Percentiles rank a stretch among this genome's conserved stretches.
Conservation (phyloP, 768 basidiomycete species). For the Leccinum disarticulatum region DNA sequence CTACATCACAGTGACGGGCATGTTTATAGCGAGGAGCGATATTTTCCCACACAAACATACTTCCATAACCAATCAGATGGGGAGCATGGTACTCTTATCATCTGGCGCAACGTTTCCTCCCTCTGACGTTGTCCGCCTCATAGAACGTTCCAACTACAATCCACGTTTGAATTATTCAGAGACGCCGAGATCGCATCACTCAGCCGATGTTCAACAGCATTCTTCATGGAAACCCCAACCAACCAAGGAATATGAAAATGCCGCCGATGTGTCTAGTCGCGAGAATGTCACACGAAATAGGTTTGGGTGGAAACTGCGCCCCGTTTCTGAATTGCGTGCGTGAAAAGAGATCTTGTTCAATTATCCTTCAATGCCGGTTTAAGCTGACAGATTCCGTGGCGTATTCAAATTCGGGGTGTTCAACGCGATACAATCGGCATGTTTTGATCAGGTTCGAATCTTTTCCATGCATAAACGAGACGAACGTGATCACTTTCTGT, state of each 20-base stretch:
- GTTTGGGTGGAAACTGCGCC: slow-evolving; percentile 55
- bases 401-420: slow-evolving; percentile 89
- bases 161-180: not conserved
- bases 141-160: slow-evolving; percentile 8
- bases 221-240: not conserved
- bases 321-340: slow-evolving; percentile 74
- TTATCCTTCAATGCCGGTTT: slow-evolving; percentile 7
- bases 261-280: not conserved
- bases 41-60: not conserved
- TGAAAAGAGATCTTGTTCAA: not conserved
- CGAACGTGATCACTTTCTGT: slow-evolving; percentile 1
- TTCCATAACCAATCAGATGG: not conserved
- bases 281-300: slow-evolving; percentile 34
- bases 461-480: not conserved
- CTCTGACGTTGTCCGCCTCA: not conserved
- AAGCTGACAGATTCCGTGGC: slow-evolving; percentile 78
- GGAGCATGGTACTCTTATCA: slow-evolving; percentile 3
- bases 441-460: slow-evolving; percentile 64
- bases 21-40: not conserved
- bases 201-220: not conserved
- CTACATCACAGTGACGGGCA: not conserved
- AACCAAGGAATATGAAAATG: not conserved
- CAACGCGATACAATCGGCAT: slow-evolving; percentile 87
- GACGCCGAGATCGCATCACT: not conserved
- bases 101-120: not conserved